Evolutionary conservation across 192 early-diverging fungal genomes (phyloP), one percentile per base, ranked within the genome.

Genomic region (Rhizophagus prolifer): DNA sequence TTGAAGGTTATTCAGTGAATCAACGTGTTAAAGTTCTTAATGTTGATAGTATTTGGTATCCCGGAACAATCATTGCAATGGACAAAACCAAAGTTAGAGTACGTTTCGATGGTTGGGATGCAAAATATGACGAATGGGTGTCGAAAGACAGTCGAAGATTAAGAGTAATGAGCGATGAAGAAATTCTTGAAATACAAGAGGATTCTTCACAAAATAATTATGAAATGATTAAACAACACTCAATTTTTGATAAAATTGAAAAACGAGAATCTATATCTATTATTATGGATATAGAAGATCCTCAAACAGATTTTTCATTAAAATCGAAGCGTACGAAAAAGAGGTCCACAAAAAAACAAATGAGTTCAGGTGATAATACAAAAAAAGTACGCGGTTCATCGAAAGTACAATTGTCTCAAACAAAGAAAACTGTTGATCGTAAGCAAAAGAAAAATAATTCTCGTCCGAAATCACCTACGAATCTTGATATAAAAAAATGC

Each of bases 101-200:
- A 23, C 85, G 81, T 34, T 86, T 81, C 58, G 87, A 88, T 77
- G 85, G 81, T 9, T 86, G 87, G 85, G 80, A 74, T 46, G 71
- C 80, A 8, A 68, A 80, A 21, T 86, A 81, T 77, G 87, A 88
- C 50, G 87, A 88, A 75, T 88, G 87, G 87, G 68, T 88, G 19
- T 73, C 81, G 4, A 82, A 81, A 0, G 85, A 83, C 14, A 88
- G 87, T 75, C 68, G 80, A 62, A 63, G 85, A 26, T 65, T 88
- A 28, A 77, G 79, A 50, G 58, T 75, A 3, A 58, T 70, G 44
- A 64, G 61, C 5, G 74, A 76, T 14, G 78, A 79, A 0, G 78
- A 79, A 44, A 78, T 73, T 41, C 16, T 34, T 26, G 34, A 46
- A 46, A 23, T 23, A 25, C 34, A 70, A 7, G 14, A 69, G 10